Conservation (phyloP, 768 basidiomycete species). For the Zangia roseola region DNA sequence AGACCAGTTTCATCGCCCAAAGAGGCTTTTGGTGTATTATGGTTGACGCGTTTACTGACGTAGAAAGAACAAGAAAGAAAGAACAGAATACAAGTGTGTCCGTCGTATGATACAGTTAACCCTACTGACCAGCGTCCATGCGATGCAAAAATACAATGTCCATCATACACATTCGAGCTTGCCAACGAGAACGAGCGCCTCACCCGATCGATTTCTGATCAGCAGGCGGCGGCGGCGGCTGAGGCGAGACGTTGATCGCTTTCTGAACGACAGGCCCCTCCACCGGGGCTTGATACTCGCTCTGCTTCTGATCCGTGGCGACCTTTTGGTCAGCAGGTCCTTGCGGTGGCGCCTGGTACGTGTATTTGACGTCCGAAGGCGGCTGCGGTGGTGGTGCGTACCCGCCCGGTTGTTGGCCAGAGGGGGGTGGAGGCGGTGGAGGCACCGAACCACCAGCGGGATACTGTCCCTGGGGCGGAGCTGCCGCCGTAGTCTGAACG, state of each 20-base stretch:
- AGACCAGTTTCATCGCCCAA: no score
- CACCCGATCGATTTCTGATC: slow-evolving; percentile 7
- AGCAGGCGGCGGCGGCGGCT: neutral
- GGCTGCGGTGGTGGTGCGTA: neutral
- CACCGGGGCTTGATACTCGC: neutral
- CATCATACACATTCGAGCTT: neutral
- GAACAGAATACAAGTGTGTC: neutral
- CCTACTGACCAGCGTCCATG: no score
- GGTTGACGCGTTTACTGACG: no score
- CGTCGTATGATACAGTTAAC: no score
- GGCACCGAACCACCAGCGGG: neutral
- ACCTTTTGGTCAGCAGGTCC: neutral
- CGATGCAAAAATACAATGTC: no score
- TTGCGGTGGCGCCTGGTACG: neutral
- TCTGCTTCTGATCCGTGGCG: no score
- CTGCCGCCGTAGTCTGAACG: neutral
- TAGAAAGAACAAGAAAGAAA: no score
- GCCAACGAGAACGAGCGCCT: neutral
- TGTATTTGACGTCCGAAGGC: neutral
- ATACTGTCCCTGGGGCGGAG: neutral
- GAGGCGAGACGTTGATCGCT: neutral
- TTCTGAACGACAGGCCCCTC: slow-evolving; percentile 7
- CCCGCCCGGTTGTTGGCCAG: slow-evolving; percentile 5
- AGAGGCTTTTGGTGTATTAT: no score
- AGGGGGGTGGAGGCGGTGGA: neutral